Evolutionary conservation across 805 yeast species (phyloP).

Genomic region (Spathaspora hagerdaliae): DNA sequence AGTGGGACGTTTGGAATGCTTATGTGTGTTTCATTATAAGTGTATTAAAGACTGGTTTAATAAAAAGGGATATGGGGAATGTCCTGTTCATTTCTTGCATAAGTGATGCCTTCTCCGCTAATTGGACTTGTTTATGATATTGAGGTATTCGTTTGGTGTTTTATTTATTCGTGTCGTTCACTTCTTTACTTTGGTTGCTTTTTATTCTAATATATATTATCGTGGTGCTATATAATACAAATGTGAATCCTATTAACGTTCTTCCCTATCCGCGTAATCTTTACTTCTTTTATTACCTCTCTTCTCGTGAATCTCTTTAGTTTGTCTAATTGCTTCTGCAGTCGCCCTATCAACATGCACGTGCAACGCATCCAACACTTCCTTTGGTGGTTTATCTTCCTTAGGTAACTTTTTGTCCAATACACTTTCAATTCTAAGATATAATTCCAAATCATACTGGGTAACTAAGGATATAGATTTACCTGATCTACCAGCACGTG

Average conservation of each 20-base stretch:
- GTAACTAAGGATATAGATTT: constrained; percentile 85
- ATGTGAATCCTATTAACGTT: constrained; percentile 12
- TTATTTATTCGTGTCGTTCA: background rate
- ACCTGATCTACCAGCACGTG: constrained; percentile 89
- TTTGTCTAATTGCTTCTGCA: constrained; percentile 81
- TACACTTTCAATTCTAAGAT: constrained; percentile 83
- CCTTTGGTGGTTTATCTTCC: constrained; percentile 70
- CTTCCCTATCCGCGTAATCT: constrained; percentile 37
- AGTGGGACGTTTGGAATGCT: constrained; percentile 88
- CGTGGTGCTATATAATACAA: too few species aligned
- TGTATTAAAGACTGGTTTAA: constrained; percentile 92
- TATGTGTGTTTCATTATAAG: constrained; percentile 87
- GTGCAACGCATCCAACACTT: constrained; percentile 71
- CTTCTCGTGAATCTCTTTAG: constrained; percentile 58
- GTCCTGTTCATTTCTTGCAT: constrained; percentile 70
- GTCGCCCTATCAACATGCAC: constrained; percentile 88
- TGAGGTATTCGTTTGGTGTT: background rate
- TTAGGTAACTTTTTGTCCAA: constrained; percentile 80
- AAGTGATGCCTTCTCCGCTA: constrained; percentile 9
- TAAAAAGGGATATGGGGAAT: constrained; percentile 77
- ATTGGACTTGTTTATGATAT: too few species aligned
- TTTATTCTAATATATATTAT: too few species aligned
- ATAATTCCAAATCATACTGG: constrained; percentile 89
- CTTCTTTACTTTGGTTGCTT: too few species aligned
- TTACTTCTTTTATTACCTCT: constrained; percentile 24